phyloP scores from a whole-genome alignment of 768 basidiomycete genomes.

The Boletus subparvulus region DNA sequence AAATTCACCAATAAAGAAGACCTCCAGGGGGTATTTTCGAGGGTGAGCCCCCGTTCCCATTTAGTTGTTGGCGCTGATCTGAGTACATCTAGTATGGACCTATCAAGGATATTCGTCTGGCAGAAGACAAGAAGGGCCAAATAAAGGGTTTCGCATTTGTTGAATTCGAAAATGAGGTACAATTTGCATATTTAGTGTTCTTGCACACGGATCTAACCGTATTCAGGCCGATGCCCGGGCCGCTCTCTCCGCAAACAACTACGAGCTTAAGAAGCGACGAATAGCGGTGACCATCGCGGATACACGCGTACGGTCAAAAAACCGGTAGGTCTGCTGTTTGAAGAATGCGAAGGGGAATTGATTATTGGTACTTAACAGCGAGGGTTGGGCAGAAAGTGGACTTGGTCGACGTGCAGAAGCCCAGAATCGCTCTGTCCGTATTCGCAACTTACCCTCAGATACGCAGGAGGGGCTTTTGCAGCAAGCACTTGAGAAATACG shows the following conservation, averaged over 20 bases:
- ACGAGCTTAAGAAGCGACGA: slow-evolving; percentile 85
- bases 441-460: slow-evolving; percentile 69
- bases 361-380: slow-evolving; percentile 28
- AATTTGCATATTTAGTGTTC: background rate
- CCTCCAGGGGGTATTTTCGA: slow-evolving; percentile 73
- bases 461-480: slow-evolving; percentile 92
- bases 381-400: slow-evolving; percentile 52
- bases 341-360: background rate
- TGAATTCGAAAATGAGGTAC: slow-evolving; percentile 82
- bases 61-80: slow-evolving; percentile 2
- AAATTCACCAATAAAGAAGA: slow-evolving; percentile 76
- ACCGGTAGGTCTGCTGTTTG: slow-evolving; percentile 42
- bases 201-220: background rate
- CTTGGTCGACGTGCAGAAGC: slow-evolving; percentile 54
- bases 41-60: slow-evolving; percentile 45
- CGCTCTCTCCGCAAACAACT: slow-evolving; percentile 79
- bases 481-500: slow-evolving; percentile 81
- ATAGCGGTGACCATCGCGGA: slow-evolving; percentile 89
- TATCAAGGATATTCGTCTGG: slow-evolving; percentile 80
- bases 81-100: slow-evolving; percentile 62
- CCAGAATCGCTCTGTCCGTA: slow-evolving; percentile 69
- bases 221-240: slow-evolving; percentile 64
- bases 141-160: slow-evolving; percentile 90
- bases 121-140: slow-evolving; percentile 64
- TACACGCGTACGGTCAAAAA: slow-evolving; percentile 55